phyloP scores from a whole-genome alignment of 1,284 basidiomycete species.

The Coniferiporia sulphurascens region DNA sequence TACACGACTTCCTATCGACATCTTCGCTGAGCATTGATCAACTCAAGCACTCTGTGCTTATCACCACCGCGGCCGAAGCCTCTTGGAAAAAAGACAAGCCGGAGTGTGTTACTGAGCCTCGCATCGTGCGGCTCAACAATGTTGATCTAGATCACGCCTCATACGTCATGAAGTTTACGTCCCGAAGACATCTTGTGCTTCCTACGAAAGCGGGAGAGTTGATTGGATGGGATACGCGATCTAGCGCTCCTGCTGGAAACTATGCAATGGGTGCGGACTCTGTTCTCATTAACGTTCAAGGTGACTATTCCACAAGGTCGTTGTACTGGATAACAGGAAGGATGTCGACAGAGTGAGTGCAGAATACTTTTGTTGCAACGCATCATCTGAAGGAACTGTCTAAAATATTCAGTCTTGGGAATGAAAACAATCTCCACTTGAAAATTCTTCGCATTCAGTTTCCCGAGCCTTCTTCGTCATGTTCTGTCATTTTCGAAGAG shows the following conservation, averaged over 20 bases:
- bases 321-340: conserved; percentile 19
- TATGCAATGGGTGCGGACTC: conserved; percentile 13
- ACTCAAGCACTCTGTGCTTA: conserved; percentile 13
- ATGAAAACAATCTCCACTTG: conserved; percentile 8
- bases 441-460: conserved; percentile 18
- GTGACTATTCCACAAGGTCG: conserved; percentile 15
- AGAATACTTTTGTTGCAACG: not conserved
- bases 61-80: conserved; percentile 11
- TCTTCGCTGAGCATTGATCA: conserved; percentile 8
- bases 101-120: conserved; percentile 1
- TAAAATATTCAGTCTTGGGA: not conserved
- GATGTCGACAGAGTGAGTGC: conserved; percentile 14
- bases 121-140: conserved; percentile 4
- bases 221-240: conserved; percentile 15
- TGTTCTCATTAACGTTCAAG: conserved; percentile 18
- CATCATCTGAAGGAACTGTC: not conserved
- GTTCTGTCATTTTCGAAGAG: conserved; percentile 13
- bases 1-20: conserved; percentile 13
- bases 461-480: conserved; percentile 14
- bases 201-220: conserved; percentile 15
- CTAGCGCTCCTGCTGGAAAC: conserved; percentile 1
- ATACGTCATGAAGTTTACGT: conserved; percentile 19
- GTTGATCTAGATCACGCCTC: conserved; percentile 18
- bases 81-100: conserved; percentile 13
- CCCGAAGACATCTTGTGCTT: conserved; percentile 16